Evolutionary conservation across 192 early-diverging fungal species (phyloP).

Genomic region (Coemansia sp.): DNA sequence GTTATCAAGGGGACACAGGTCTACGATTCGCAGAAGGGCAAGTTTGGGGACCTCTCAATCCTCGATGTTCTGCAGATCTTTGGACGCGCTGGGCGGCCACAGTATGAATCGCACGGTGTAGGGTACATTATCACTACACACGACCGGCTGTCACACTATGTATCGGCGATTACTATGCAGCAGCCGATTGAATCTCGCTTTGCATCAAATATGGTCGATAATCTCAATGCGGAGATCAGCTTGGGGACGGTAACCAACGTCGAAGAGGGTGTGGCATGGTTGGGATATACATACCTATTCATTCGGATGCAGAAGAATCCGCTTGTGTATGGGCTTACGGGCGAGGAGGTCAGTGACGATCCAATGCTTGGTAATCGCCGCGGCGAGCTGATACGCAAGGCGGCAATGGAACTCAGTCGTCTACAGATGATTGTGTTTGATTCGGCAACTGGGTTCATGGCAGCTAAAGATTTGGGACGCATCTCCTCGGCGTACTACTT

Average conservation of each 20-base stretch:
- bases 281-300: conserved; percentile 95
- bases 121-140: conserved; percentile 94
- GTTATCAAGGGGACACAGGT: conserved; percentile 98
- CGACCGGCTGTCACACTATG: conserved; percentile 91
- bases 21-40: conserved; percentile 91
- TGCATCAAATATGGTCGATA: conserved; percentile 80
- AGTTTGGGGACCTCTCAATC: conserved; percentile 92
- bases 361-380: conserved; percentile 77
- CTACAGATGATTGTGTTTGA: conserved; percentile 96
- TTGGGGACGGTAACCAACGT: conserved; percentile 94
- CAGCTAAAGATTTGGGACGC: conserved; percentile 88
- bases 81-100: conserved; percentile 94
- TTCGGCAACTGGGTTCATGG: conserved; percentile 76
- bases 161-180: conserved; percentile 92
- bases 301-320: conserved; percentile 97
- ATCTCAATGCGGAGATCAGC: conserved; percentile 96
- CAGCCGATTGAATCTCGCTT: conserved; percentile 96
- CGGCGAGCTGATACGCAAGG: conserved; percentile 73
- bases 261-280: conserved; percentile 94
- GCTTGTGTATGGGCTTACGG: conserved; percentile 85
- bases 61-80: conserved; percentile 99
- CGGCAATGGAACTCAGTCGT: conserved; percentile 72
- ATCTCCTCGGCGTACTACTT: conserved; percentile 95
- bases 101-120: conserved; percentile 88
- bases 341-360: conserved; percentile 73